A percentile compares a stretch with the other conserved stretches of the same genome.
Evolutionary conservation across 345 rosid species (phyloP).

Genomic region (Populus davidiana): DNA sequence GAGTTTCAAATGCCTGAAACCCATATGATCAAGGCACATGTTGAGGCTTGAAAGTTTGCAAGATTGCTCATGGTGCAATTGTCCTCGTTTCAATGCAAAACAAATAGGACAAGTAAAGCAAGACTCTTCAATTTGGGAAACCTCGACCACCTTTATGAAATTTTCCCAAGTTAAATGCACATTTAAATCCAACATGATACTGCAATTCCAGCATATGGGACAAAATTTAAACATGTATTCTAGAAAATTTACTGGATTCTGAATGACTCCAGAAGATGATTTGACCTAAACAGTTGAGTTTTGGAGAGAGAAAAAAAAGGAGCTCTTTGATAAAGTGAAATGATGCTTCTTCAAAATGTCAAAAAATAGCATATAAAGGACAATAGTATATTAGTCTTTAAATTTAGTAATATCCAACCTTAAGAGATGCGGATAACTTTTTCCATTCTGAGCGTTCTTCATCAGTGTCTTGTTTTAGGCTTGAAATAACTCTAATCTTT

Average conservation of each 20-base stretch:
- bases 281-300: not conserved
- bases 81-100: not conserved
- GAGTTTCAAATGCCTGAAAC: not conserved
- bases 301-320: not conserved
- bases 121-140: not conserved
- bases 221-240: not conserved
- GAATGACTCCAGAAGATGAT: not conserved
- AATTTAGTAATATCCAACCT: conserved; percentile 37
- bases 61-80: not conserved
- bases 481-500: conserved; percentile 70
- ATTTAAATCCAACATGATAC: not conserved
- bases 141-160: not conserved
- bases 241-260: not conserved
- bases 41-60: not conserved
- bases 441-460: conserved; percentile 82
- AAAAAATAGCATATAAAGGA: not conserved
- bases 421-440: conserved; percentile 56
- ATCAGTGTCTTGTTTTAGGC: conserved; percentile 70
- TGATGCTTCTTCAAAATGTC: not conserved
- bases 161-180: not conserved
- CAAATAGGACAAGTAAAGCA: not conserved
- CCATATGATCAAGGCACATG: not conserved
- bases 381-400: not conserved
- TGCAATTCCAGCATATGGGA: not conserved
- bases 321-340: not conserved